Evolutionary conservation across 352 stramenopile genomes (phyloP).

Genomic region (Globisporangium ultimum): DNA sequence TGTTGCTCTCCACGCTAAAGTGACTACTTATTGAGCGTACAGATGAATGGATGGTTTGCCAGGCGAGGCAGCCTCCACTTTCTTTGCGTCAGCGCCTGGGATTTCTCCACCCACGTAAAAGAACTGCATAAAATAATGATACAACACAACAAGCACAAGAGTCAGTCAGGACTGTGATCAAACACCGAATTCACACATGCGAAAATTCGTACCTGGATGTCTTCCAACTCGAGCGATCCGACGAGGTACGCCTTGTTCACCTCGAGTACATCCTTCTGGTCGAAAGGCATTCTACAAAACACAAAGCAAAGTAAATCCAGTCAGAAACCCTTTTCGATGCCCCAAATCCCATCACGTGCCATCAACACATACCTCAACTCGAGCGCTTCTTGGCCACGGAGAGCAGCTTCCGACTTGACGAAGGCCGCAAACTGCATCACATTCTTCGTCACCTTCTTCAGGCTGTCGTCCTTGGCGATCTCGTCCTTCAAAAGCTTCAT

Average conservation of each 20-base stretch:
- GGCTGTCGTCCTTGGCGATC: slow-evolving; percentile 64
- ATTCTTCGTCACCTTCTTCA: slow-evolving; percentile 92
- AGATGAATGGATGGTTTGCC: slow-evolving; percentile 81
- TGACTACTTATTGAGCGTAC: slow-evolving; percentile 42
- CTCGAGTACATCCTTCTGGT: slow-evolving; percentile 92
- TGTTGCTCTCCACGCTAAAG: background rate
- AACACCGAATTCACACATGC: background rate
- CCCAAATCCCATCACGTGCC: slow-evolving; percentile 4
- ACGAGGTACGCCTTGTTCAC: slow-evolving; percentile 91
- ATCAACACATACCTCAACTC: slow-evolving; percentile 75
- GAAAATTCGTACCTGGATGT: slow-evolving; percentile 49
- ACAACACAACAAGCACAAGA: background rate
- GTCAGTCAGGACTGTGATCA: slow-evolving; percentile 3
- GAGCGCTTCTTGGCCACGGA: slow-evolving; percentile 91
- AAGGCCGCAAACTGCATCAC: slow-evolving; percentile 98
- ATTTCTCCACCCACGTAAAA: slow-evolving; percentile 75
- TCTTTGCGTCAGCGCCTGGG: slow-evolving; percentile 75
- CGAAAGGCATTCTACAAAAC: slow-evolving; percentile 87
- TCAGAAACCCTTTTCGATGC: background rate
- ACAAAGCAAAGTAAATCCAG: slow-evolving; percentile 2
- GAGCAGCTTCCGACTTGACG: slow-evolving; percentile 90
- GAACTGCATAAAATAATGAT: slow-evolving; percentile 35
- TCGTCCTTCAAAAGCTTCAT: slow-evolving; percentile 86
- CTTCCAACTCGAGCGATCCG: slow-evolving; percentile 86
- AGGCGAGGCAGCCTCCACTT: slow-evolving; percentile 76